Evolutionary conservation across 257 asterid genomes (phyloP).

Genomic region (Fraxinus pennsylvanica): DNA sequence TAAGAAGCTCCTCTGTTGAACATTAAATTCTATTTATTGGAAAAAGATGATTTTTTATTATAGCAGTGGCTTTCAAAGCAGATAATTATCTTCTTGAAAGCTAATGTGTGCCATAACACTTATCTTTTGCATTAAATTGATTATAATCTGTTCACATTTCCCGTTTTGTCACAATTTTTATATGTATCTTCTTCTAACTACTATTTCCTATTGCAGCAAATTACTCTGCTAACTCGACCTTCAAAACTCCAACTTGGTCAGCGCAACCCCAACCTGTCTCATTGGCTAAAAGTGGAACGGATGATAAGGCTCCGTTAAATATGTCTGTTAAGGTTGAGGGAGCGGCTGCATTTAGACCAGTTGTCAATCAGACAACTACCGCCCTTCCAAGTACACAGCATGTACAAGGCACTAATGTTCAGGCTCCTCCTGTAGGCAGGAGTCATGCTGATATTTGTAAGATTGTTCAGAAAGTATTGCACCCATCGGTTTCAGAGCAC

Average conservation of each 20-base stretch:
- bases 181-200: slow-evolving; percentile 13
- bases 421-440: slow-evolving; percentile 44
- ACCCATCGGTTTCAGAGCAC: slow-evolving; percentile 50
- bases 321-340: slow-evolving; percentile 60
- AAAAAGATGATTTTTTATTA: background rate
- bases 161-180: slow-evolving; percentile 13
- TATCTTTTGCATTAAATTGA: background rate
- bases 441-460: slow-evolving; percentile 76
- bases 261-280: slow-evolving; percentile 58
- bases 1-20: background rate
- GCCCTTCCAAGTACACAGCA: slow-evolving; percentile 20
- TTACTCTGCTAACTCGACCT: slow-evolving; percentile 50
- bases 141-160: slow-evolving; percentile 18
- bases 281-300: slow-evolving; percentile 48
- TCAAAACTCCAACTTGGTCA: slow-evolving; percentile 72
- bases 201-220: slow-evolving; percentile 49
- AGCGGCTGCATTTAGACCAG: slow-evolving; percentile 50
- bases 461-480: slow-evolving; percentile 72
- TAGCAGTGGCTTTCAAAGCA: background rate
- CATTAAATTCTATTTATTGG: background rate
- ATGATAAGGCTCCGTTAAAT: slow-evolving; percentile 50
- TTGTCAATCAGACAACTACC: slow-evolving; percentile 46
- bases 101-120: background rate
- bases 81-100: slow-evolving; percentile 19
- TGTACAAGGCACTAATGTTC: slow-evolving; percentile 49